phyloP scores from a whole-genome alignment of 257 asterid species.

The Primulina huaijiensis region DNA sequence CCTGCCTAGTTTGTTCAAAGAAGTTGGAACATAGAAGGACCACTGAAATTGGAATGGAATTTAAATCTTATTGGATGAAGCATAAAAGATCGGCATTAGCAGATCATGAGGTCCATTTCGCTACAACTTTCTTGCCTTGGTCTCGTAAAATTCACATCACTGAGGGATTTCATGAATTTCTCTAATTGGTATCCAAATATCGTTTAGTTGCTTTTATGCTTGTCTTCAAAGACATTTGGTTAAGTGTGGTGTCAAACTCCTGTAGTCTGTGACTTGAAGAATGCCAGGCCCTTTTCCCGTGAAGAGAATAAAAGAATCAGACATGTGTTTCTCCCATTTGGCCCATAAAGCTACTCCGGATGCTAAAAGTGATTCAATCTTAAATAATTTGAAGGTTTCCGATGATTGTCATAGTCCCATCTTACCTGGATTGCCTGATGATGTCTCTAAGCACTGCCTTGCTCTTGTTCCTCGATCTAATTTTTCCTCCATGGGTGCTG shows the following conservation, averaged over 20 bases:
- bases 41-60: conserved; percentile 55
- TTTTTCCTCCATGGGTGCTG: conserved; percentile 68
- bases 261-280: conserved; percentile 25
- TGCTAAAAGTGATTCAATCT: conserved; percentile 30
- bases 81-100: conserved; percentile 47
- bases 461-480: conserved; percentile 72
- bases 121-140: conserved; percentile 68
- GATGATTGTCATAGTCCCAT: conserved; percentile 38
- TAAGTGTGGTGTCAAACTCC: conserved; percentile 22
- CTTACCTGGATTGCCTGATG: conserved; percentile 85
- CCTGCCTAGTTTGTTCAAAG: conserved; percentile 19
- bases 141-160: conserved; percentile 63
- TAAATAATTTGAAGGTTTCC: conserved; percentile 28
- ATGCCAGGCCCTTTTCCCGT: conserved; percentile 41
- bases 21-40: conserved; percentile 30
- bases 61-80: conserved; percentile 50
- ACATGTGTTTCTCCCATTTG: conserved; percentile 39
- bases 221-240: conserved; percentile 15
- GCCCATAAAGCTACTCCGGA: conserved; percentile 30
- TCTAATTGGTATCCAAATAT: conserved; percentile 29
- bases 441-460: conserved; percentile 71
- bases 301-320: conserved; percentile 43
- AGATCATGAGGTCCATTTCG: conserved; percentile 46
- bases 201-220: conserved; percentile 21
- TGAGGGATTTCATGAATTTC: conserved; percentile 67